Evolutionary conservation across 371 early-diverging fungal genomes (phyloP).

Genomic region (Dichotomocladium elegans): DNA sequence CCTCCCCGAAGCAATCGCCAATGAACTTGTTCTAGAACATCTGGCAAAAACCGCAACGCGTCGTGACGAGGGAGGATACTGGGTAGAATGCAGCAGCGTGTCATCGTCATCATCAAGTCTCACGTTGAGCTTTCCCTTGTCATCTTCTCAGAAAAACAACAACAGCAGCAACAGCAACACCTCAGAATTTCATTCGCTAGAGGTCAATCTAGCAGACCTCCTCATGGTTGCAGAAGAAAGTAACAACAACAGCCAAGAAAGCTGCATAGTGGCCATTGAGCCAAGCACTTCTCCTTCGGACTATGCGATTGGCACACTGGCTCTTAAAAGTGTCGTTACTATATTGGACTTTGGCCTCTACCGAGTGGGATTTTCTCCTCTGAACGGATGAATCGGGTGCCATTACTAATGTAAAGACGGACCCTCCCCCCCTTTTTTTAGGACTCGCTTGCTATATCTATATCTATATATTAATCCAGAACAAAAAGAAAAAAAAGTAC

Average conservation of each 20-base stretch:
- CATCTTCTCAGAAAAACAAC: no score
- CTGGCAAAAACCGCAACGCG: neutral
- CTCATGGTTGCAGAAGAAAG: neutral
- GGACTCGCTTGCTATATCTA: no score
- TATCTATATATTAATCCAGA: no score
- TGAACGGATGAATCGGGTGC: neutral
- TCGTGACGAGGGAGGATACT: neutral
- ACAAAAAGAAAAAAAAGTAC: no score
- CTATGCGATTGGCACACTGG: neutral
- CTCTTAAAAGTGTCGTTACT: neutral
- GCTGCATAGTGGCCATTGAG: neutral
- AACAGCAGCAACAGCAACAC: no score
- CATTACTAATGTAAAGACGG: no score
- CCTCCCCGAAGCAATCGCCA: neutral
- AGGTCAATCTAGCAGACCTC: neutral
- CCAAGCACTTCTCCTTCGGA: neutral
- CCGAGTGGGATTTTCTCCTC: neutral
- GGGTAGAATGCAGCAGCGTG: neutral
- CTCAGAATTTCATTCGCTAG: no score
- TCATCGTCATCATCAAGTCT: neutral
- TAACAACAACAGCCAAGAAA: neutral
- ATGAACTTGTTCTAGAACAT: neutral
- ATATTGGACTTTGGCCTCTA: constrained; percentile 5
- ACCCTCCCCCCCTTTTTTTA: no score
- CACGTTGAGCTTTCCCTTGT: neutral